Conservation (phyloP, 1,284 basidiomycete species). For the Tremellales sp. region DNA sequence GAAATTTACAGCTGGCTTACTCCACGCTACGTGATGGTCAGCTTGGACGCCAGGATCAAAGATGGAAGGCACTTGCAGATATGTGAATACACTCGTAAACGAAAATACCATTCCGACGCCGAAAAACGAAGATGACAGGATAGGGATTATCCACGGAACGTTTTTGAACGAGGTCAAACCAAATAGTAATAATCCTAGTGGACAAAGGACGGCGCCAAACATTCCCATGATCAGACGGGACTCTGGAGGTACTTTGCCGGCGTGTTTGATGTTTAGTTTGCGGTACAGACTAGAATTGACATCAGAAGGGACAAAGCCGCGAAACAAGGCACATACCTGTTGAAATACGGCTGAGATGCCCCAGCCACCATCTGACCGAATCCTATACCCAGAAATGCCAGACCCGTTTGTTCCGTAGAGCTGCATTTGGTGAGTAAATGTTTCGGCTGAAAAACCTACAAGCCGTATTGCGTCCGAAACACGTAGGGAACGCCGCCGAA, state of each 20-base stretch:
- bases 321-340: conserved; percentile 48
- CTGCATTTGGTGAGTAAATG: conserved; percentile 8
- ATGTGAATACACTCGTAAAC: conserved; percentile 66
- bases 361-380: conserved; percentile 61
- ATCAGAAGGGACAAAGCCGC: conserved; percentile 14
- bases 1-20: not conserved
- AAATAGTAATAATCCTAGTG: conserved; percentile 66
- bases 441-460: conserved; percentile 38
- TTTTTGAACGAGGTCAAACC: conserved; percentile 65
- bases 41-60: not conserved
- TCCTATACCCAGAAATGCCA: conserved; percentile 69
- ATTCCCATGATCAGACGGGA: conserved; percentile 63
- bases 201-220: conserved; percentile 64
- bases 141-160: conserved; percentile 61
- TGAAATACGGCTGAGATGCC: conserved; percentile 62
- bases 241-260: conserved; percentile 64
- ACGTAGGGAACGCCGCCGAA: conserved; percentile 65
- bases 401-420: conserved; percentile 58
- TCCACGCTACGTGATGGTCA: conserved; percentile 14
- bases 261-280: conserved; percentile 38
- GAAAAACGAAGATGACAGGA: conserved; percentile 33
- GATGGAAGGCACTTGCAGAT: conserved; percentile 25
- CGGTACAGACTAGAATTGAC: conserved; percentile 24
- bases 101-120: conserved; percentile 54
- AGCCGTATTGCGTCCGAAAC: conserved; percentile 60